phyloP scores from a whole-genome alignment of 805 yeast genomes.

The Ogataea minuta region DNA sequence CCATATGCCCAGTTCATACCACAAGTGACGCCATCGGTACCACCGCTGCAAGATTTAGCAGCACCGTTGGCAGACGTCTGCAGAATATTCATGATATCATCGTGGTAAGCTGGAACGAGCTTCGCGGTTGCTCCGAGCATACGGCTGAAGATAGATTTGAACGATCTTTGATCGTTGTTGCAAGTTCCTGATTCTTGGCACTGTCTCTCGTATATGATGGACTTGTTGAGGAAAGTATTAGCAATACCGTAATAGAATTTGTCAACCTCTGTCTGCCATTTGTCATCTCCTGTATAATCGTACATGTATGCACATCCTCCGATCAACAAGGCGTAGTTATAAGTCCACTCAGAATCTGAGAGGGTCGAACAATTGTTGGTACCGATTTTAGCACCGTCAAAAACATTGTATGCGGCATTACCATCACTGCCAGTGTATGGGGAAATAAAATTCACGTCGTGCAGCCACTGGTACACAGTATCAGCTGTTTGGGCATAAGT shows the following conservation, averaged over 20 bases:
- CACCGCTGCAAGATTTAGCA: slow-evolving; percentile 78
- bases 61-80: slow-evolving; percentile 62
- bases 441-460: slow-evolving; percentile 22
- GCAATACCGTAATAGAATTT: slow-evolving; percentile 38
- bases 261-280: slow-evolving; percentile 41
- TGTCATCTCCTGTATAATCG: slow-evolving; percentile 50
- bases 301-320: slow-evolving; percentile 72
- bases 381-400: slow-evolving; percentile 57
- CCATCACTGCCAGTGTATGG: slow-evolving; percentile 23
- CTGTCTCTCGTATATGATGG: slow-evolving; percentile 58
- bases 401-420: slow-evolving; percentile 37
- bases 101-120: slow-evolving; percentile 49
- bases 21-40: slow-evolving; percentile 82
- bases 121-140: slow-evolving; percentile 57
- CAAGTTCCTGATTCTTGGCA: slow-evolving; percentile 56
- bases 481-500: slow-evolving; percentile 74
- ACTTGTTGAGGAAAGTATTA: slow-evolving; percentile 43
- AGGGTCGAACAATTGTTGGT: slow-evolving; percentile 46
- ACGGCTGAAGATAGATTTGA: slow-evolving; percentile 67
- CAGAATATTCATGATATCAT: slow-evolving; percentile 36
- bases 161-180: slow-evolving; percentile 74
- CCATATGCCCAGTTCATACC: slow-evolving; percentile 66
- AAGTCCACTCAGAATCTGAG: slow-evolving; percentile 58
- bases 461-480: slow-evolving; percentile 68
- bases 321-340: slow-evolving; percentile 65